phyloP scores from a whole-genome alignment of 1,139 yeast genomes.

The Kodamaea fungicola region DNA sequence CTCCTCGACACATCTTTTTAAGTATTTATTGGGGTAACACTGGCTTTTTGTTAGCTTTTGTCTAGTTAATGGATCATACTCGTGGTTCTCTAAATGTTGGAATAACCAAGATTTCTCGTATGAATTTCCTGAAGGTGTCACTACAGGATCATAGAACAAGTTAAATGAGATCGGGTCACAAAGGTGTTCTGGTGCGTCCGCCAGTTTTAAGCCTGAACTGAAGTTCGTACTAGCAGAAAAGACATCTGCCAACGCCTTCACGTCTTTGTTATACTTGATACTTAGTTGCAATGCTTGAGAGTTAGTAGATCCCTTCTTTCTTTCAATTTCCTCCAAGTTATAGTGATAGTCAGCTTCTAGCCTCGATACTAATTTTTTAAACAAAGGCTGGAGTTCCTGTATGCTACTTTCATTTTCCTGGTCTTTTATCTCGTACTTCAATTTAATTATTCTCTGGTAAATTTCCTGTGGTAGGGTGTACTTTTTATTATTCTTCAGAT shows the following conservation, averaged over 20 bases:
- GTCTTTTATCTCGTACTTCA: slow-evolving; percentile 14
- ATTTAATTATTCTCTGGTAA: slow-evolving; percentile 18
- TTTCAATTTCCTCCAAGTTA: slow-evolving; percentile 2
- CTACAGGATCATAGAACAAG: slow-evolving; percentile 43
- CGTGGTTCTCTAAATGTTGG: slow-evolving; percentile 31
- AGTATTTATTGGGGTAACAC: slow-evolving; percentile 17
- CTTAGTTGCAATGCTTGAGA: slow-evolving; percentile 19
- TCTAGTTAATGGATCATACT: slow-evolving; percentile 36
- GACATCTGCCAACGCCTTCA: slow-evolving; percentile 19
- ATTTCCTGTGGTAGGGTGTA: slow-evolving; percentile 17
- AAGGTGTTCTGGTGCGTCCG: slow-evolving; percentile 40
- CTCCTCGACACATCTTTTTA: slow-evolving; percentile 14
- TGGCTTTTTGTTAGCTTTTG: slow-evolving; percentile 15
- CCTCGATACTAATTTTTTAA: slow-evolving; percentile 20
- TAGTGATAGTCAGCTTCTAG: slow-evolving; percentile 16
- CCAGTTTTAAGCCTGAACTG: slow-evolving; percentile 4
- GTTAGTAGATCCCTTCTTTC: background rate
- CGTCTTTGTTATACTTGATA: slow-evolving; percentile 18
- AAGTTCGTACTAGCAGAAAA: slow-evolving; percentile 22
- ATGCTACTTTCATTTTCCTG: slow-evolving; percentile 16
- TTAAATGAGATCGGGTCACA: slow-evolving; percentile 48
- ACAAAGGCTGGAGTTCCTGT: slow-evolving; percentile 20
- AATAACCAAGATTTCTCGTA: slow-evolving; percentile 41
- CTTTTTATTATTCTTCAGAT: slow-evolving; percentile 18
- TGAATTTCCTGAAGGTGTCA: slow-evolving; percentile 47